phyloP scores from a whole-genome alignment of 2,329 filamentous ascomycete genomes.

The Cytospora chrysosperma region DNA sequence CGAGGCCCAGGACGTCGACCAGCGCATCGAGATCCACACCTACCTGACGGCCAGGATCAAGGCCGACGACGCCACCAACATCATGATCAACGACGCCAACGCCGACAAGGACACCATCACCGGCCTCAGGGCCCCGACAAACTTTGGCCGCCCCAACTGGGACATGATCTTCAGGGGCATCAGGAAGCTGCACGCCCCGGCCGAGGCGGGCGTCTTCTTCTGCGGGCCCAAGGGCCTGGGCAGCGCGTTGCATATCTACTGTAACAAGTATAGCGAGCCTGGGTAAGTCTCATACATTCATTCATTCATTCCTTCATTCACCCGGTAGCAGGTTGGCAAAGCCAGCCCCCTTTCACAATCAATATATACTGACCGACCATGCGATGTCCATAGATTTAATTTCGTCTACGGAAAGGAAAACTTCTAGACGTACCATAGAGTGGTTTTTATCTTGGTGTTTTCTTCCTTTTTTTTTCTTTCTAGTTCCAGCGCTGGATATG shows the following conservation, averaged over 20 bases:
- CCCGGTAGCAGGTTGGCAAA: no score
- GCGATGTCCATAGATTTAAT: conserved; percentile 54
- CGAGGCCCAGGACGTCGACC: conserved; percentile 79
- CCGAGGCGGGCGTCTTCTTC: conserved; percentile 79
- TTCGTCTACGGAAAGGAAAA: conserved; percentile 71
- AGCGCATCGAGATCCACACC: conserved; percentile 85
- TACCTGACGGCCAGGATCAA: conserved; percentile 88
- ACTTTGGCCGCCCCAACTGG: conserved; percentile 86
- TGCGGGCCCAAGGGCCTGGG: conserved; percentile 80
- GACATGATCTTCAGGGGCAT: conserved; percentile 86
- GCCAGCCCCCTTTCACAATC: no score
- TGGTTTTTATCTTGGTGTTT: neutral
- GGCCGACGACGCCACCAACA: conserved; percentile 81
- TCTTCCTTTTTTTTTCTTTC: no score
- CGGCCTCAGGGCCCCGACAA: conserved; percentile 76
- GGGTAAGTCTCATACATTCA: conserved; percentile 59
- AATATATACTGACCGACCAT: no score
- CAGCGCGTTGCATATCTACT: conserved; percentile 75
- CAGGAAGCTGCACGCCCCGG: conserved; percentile 71
- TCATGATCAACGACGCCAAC: conserved; percentile 89
- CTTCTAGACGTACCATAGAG: conserved; percentile 46
- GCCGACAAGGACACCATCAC: conserved; percentile 83
- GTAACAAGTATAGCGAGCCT: conserved; percentile 84
- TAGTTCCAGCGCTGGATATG: no score
- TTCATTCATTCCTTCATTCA: no score